Evolutionary conservation across 2,329 filamentous ascomycete species (phyloP), one percentile per base, ranked within the genome.

Genomic region (Cadophora sp.): DNA sequence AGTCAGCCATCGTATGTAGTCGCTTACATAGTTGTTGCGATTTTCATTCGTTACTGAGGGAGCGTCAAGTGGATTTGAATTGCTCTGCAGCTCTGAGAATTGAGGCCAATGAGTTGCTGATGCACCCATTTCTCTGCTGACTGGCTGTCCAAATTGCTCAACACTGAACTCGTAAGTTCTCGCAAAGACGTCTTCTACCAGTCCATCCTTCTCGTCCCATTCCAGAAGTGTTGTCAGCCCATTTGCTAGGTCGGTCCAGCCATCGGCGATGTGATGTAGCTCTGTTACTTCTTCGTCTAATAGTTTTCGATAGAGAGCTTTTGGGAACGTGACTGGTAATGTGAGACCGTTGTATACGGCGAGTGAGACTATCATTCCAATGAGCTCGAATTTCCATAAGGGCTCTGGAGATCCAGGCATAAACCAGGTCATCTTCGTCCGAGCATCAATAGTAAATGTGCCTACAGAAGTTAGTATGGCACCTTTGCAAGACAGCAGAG

Each of bases 281-380:
- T 90, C 86, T 40, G 87, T 88, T 19, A 92, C 88, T 9, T 89
- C 88, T 68, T 91, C 83, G 9, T 87, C 88, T 0, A 97, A 83
- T 0, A 98, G 84, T 73, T 92, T 92, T 64, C 89, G 86, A 80
- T 99, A 99, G 3, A 99, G 85, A 0, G 90, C 92, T 67, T 88
- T 86, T 0, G 96, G 96, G 69, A 99, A 96, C 1, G 91, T 97
- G 51, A 98, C 86, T 0, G 96, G 96, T 0, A 99, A 83, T 0
- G 94, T 97, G 27, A 98, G 84, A 1, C 95, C 95, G 73, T 99
- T 99, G 81, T 96, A 97, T 4, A 98, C 82, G 5, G 96, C 96
- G 22, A 99, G 84, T 0, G 92, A 97, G 71, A 97, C 85, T n/a
- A 98, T 81, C 12, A 97, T 80, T 0, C 96, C 96, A 37, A 97